These are phyloP conservation scores for Crucihimalaya himalaica DNA, from an alignment of 345 rosid species.

Conservation along the genomic window DNA sequence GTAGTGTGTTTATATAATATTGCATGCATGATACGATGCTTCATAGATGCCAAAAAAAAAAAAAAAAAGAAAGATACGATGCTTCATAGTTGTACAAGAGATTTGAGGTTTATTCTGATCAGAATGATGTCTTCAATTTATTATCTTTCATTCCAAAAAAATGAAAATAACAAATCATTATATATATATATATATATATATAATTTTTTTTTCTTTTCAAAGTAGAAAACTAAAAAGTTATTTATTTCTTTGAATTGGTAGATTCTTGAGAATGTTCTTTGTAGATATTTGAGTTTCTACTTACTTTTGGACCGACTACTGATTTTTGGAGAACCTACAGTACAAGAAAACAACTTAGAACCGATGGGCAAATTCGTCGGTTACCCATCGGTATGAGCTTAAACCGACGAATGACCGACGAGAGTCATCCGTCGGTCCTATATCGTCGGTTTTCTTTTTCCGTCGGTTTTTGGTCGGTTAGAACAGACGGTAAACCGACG, in stretches of 20 bases:
- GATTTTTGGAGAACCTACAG: not conserved
- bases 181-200: too few species aligned
- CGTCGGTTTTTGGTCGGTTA: too few species aligned
- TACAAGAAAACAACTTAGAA: too few species aligned
- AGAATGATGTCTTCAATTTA: not conserved
- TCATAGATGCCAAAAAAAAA: too few species aligned
- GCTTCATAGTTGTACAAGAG: conserved; percentile 2
- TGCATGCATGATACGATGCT: not conserved
- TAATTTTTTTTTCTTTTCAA: not conserved
- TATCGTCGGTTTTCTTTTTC: too few species aligned
- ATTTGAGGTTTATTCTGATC: conserved; percentile 13
- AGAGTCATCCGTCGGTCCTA: too few species aligned
- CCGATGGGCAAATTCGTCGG: too few species aligned
- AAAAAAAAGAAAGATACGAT: too few species aligned
- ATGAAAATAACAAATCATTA: not conserved
- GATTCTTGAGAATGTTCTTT: conserved; percentile 22
- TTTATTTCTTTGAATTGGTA: conserved; percentile 1
- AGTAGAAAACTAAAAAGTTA: not conserved
- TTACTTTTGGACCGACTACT: not conserved
- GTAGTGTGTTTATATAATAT: not conserved
- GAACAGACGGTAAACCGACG: too few species aligned
- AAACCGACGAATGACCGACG: too few species aligned
- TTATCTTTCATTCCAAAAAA: not conserved
- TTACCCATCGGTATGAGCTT: too few species aligned
- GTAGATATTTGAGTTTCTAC: not conserved